A percentile compares a stretch with the other conserved stretches of the same genome.
These are phyloP conservation scores for Moesziomyces globuligerus DNA, from an alignment of 1,284 basidiomycete genomes.

Conservation along the genomic window DNA sequence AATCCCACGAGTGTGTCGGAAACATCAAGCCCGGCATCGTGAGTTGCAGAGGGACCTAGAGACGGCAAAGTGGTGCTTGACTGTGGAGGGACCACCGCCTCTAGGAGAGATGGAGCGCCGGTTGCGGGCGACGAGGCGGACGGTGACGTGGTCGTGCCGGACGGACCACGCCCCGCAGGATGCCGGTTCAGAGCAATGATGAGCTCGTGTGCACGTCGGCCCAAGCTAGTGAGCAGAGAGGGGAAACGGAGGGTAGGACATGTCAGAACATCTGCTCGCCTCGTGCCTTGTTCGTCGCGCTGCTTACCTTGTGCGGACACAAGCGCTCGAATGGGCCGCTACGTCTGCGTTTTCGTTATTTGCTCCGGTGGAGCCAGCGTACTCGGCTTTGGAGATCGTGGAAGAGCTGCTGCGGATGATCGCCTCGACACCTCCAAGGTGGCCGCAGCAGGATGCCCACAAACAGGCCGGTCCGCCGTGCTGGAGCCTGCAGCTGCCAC, in stretches of 20 bases:
- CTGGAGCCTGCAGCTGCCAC: neutral
- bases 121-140: slow-evolving; percentile 2
- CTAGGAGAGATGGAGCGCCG: neutral
- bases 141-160: slow-evolving; percentile 31
- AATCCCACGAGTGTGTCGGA: neutral
- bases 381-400: slow-evolving; percentile 5
- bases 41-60: neutral
- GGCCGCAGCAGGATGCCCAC: slow-evolving; percentile 14
- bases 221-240: slow-evolving; percentile 11
- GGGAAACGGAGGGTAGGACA: neutral
- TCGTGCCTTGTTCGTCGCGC: neutral
- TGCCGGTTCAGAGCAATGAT: slow-evolving; percentile 47
- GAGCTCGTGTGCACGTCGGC: slow-evolving; percentile 25
- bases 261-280: neutral
- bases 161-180: slow-evolving; percentile 36
- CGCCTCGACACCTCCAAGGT: slow-evolving; percentile 6
- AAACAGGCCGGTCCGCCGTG: neutral
- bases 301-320: slow-evolving; percentile 39
- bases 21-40: too few relatives aligned
- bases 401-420: slow-evolving; percentile 2
- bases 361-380: neutral
- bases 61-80: neutral
- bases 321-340: slow-evolving; percentile 33
- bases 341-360: slow-evolving; percentile 4
- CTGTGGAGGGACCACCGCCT: slow-evolving; percentile 8